These are phyloP conservation scores for Magnaporthiopsis incrustans DNA, from an alignment of 2,329 filamentous ascomycete genomes.

Conservation along the genomic window DNA sequence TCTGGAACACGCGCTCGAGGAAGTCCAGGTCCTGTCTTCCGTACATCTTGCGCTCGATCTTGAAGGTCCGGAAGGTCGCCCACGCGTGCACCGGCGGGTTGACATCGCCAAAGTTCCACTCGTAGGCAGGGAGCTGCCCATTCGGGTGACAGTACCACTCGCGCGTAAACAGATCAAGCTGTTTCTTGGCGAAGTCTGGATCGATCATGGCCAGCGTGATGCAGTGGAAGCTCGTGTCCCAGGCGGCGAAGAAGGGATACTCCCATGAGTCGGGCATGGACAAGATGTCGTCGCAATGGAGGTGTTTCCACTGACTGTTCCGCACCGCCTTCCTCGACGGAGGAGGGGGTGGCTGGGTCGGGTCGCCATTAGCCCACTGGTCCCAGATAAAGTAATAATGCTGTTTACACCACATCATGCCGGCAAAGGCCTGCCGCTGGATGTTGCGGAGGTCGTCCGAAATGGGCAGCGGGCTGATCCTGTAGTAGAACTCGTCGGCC, in stretches of 20 bases:
- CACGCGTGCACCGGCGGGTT: slow-evolving; percentile 96
- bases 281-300: slow-evolving; percentile 88
- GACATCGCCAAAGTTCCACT: slow-evolving; percentile 97
- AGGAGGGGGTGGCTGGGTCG: slow-evolving; percentile 78
- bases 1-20: slow-evolving; percentile 92
- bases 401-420: slow-evolving; percentile 99
- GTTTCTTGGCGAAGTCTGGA: slow-evolving; percentile 96
- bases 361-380: slow-evolving; percentile 94
- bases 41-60: slow-evolving; percentile 96
- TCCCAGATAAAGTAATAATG: slow-evolving; percentile 97
- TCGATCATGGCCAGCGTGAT: slow-evolving; percentile 96
- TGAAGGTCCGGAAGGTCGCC: slow-evolving; percentile 93
- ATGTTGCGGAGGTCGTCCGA: slow-evolving; percentile 89
- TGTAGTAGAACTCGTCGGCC: slow-evolving; percentile 92
- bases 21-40: slow-evolving; percentile 92
- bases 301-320: slow-evolving; percentile 87
- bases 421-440: slow-evolving; percentile 86
- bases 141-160: slow-evolving; percentile 99
- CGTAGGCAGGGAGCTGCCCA: slow-evolving; percentile 82
- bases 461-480: slow-evolving; percentile 89
- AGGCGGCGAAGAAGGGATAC: slow-evolving; percentile 95
- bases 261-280: slow-evolving; percentile 99
- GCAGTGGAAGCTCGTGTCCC: slow-evolving; percentile 96
- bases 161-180: slow-evolving; percentile 88
- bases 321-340: slow-evolving; percentile 69